Evolutionary conservation across 352 stramenopile species (phyloP).

Genomic region (Phytophthora syringae): DNA sequence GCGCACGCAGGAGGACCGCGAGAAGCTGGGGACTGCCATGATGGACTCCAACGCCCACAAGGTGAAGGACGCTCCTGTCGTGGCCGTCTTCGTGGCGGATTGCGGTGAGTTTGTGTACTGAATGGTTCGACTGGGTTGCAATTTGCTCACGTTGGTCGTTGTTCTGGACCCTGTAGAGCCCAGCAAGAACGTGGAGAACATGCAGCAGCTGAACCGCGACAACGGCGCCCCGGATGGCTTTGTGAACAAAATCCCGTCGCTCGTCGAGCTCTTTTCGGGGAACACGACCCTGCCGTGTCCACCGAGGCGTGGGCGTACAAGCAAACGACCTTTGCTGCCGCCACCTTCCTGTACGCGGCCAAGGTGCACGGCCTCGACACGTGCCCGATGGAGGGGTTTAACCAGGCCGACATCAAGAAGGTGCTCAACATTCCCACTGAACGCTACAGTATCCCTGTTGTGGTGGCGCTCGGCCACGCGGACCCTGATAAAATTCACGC

Average conservation of each 20-base stretch:
- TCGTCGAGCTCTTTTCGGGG: constrained; percentile 61
- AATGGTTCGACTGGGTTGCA: too few species aligned
- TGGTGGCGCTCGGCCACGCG: constrained; percentile 65
- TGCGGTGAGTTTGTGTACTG: constrained; percentile 39
- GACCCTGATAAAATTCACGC: constrained; percentile 18
- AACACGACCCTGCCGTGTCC: constrained; percentile 58
- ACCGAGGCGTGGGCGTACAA: constrained; percentile 80
- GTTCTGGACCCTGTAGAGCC: constrained; percentile 41
- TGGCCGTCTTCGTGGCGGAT: constrained; percentile 75
- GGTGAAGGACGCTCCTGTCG: constrained; percentile 67
- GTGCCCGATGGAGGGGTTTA: constrained; percentile 75
- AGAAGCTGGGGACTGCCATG: constrained; percentile 63
- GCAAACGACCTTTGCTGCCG: constrained; percentile 66
- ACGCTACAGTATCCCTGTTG: constrained; percentile 69
- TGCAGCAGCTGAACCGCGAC: constrained; percentile 71
- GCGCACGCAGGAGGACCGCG: constrained; percentile 54
- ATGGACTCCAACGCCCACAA: constrained; percentile 62
- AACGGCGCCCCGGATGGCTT: constrained; percentile 46
- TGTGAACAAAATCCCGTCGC: constrained; percentile 51
- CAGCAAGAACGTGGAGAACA: constrained; percentile 62
- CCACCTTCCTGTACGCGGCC: constrained; percentile 69
- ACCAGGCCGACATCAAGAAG: constrained; percentile 51
- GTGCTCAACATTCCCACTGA: constrained; percentile 67
- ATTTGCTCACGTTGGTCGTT: not conserved
- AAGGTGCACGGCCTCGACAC: constrained; percentile 64